phyloP scores from a whole-genome alignment of 2,329 filamentous ascomycete genomes.

The Beauveria scarabaeidicola region DNA sequence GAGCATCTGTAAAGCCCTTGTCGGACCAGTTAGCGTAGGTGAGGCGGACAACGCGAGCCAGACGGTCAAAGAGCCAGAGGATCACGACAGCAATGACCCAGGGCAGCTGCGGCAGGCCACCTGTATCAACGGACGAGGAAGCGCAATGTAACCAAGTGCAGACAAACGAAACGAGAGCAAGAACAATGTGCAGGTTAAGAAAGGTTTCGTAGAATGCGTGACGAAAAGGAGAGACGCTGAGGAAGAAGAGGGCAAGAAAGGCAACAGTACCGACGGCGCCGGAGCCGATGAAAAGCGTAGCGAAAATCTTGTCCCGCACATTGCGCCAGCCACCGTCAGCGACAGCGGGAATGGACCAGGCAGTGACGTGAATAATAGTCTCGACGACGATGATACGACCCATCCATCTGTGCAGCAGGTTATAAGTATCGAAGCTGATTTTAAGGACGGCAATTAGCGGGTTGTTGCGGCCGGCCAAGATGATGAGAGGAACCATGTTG shows the following conservation, averaged over 20 bases:
- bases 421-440: conserved; percentile 95
- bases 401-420: conserved; percentile 63
- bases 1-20: conserved; percentile 52
- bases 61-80: conserved; percentile 70
- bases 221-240: conserved; percentile 69
- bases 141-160: conserved; percentile 70
- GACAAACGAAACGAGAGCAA: conserved; percentile 59
- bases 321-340: conserved; percentile 55
- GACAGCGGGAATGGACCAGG: conserved; percentile 67
- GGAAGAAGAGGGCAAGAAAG: conserved; percentile 58
- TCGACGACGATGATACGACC: conserved; percentile 66
- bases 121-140: conserved; percentile 52
- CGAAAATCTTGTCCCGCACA: conserved; percentile 43
- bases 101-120: conserved; percentile 60
- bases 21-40: conserved; percentile 58
- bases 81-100: conserved; percentile 67
- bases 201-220: conserved; percentile 98
- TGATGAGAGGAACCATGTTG: conserved; percentile 86
- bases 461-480: conserved; percentile 89
- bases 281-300: conserved; percentile 56
- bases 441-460: conserved; percentile 72
- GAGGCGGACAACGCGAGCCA: conserved; percentile 53
- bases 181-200: conserved; percentile 72
- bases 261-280: conserved; percentile 53
- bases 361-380: conserved; percentile 57